Base-by-base conservation (phyloP, 192 early-diverging fungal genomes). In the Polychytrium aggregatum region DNA sequence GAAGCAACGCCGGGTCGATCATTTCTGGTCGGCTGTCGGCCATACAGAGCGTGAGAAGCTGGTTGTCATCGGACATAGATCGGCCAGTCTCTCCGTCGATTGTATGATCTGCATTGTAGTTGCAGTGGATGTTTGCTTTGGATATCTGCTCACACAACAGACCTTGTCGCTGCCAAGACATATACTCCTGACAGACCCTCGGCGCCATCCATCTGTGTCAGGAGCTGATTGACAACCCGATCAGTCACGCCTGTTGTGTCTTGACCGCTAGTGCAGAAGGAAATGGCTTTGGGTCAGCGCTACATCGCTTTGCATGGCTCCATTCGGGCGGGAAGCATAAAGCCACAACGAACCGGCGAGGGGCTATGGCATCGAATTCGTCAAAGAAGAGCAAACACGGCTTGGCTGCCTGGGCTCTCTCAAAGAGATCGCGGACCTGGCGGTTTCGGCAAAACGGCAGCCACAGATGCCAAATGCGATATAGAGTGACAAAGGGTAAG, bases 201-300 rank as follows among this genome's bases (percentile, higher is more conserved):
- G 0, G 95, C 95, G 52, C 95, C 95, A 60, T 98, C 95, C 90
- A 98, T 94, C 56, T 91, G 85, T 4, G 95, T 98, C 57, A 98
- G 52, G 71, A 98, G 83, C 64, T 98, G 95, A 63, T 98, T 98
- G 17, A 98, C 95, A 0, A 98, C 92, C 33, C 95, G 78, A 59
- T 98, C 95, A 0, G 95, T 98, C 4, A 98, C 95, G 44, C 95
- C 95, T 5, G 92, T 92, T 59, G 92, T 96, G 55, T 98, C 95
- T 36, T 90, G 87, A n/a, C 95, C 95, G 60, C 92, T 82, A 42
- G 39, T n/a, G n/a, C 31, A 25, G 25, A 17, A 0, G 33, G 29
- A 41, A 44, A 38, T 33, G 41, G 5, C 9, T 28, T 24, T 9
- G 21, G 2, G 49, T n/a, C n/a, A n/a, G n/a, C n/a, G n/a, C n/a